A percentile compares a stretch with the other conserved stretches of the same genome.
Evolutionary conservation across 2,329 filamentous ascomycete genomes (phyloP).

Genomic region (Botrytis pseudocinerea): DNA sequence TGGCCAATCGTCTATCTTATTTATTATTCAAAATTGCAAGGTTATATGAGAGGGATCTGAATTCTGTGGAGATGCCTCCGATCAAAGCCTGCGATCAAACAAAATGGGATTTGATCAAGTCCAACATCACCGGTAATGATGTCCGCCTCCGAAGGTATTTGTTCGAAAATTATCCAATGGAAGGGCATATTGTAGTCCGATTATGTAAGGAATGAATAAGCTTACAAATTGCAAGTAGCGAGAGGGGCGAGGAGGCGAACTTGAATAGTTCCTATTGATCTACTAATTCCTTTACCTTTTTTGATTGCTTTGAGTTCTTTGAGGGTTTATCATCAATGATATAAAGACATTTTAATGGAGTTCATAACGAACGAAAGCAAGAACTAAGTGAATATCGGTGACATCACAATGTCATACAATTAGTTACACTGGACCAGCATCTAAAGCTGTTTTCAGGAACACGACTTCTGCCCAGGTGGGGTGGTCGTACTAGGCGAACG

Average conservation of each 20-base stretch:
- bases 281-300: background rate
- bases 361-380: background rate
- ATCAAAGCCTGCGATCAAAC: constrained; percentile 1
- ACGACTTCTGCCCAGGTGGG: background rate
- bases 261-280: background rate
- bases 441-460: background rate
- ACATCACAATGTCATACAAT: background rate
- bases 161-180: background rate
- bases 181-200: no score
- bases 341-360: background rate
- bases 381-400: background rate
- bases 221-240: no score
- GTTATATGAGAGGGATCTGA: background rate
- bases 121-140: background rate
- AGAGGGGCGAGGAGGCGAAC: background rate
- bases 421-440: background rate
- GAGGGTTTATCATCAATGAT: background rate
- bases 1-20: background rate
- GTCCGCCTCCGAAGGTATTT: constrained; percentile 2
- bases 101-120: background rate
- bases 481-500: background rate
- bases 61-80: constrained; percentile 6
- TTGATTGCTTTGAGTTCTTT: background rate
- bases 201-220: background rate
- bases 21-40: background rate